A percentile compares a stretch with the other conserved stretches of the same genome.
phyloP scores from a whole-genome alignment of 192 early-diverging fungal species.

The Umbelopsis isabellina region DNA sequence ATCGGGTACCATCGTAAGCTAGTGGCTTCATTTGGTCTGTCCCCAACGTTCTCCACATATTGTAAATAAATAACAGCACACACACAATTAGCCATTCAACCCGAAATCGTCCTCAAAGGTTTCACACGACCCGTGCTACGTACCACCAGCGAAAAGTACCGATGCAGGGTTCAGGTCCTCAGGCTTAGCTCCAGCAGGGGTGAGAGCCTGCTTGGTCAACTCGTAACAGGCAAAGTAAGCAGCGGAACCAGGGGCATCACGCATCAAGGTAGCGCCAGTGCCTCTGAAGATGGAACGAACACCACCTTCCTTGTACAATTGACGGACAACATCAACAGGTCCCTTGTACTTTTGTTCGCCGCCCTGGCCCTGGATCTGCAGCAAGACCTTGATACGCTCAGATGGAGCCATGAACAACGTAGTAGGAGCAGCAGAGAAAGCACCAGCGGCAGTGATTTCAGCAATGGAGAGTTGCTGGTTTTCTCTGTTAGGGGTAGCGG shows the following conservation, averaged over 20 bases:
- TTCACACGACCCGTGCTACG: conserved; percentile 24
- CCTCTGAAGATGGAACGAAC: conserved; percentile 88
- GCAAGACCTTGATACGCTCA: conserved; percentile 94
- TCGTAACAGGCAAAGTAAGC: conserved; percentile 82
- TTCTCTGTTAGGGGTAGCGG: conserved; percentile 58
- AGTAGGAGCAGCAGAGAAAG: conserved; percentile 93
- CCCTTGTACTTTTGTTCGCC: conserved; percentile 81
- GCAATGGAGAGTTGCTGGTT: conserved; percentile 63
- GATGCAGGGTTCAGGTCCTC: conserved; percentile 79
- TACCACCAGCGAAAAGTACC: conserved; percentile 92
- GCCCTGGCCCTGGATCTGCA: conserved; percentile 76
- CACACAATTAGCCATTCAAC: too few species aligned
- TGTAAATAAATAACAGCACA: too few species aligned
- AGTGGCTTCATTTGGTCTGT: too few species aligned
- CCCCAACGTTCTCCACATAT: too few species aligned
- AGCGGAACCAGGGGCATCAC: conserved; percentile 93
- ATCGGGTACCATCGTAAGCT: too few species aligned
- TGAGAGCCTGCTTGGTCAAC: conserved; percentile 73
- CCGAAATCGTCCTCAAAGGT: too few species aligned
- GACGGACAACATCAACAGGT: conserved; percentile 84
- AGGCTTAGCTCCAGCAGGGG: conserved; percentile 65
- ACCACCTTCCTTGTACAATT: conserved; percentile 88
- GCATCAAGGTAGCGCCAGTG: conserved; percentile 89
- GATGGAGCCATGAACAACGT: conserved; percentile 93
- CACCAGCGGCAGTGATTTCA: conserved; percentile 90